These are phyloP conservation scores for Podila verticillata DNA, from an alignment of 192 early-diverging fungal genomes.

Conservation along the genomic window DNA sequence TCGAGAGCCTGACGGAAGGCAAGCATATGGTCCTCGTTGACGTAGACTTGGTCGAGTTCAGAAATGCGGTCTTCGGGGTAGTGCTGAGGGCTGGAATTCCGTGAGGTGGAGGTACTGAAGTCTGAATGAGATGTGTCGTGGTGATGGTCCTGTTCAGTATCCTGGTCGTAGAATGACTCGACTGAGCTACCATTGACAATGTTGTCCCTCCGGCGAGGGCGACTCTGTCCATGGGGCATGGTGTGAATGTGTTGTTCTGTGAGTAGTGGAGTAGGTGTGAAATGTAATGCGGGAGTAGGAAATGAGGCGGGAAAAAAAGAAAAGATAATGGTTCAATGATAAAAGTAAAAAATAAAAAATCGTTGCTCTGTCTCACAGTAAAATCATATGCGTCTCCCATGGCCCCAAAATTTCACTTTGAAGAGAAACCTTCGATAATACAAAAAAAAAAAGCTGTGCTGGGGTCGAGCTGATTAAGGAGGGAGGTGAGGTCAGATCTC, in stretches of 20 bases:
- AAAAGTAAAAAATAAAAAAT: too few species aligned
- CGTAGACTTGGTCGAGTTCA: conserved; percentile 54
- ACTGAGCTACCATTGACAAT: not conserved
- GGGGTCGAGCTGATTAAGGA: too few species aligned
- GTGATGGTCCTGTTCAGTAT: conserved; percentile 4
- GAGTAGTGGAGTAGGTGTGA: too few species aligned
- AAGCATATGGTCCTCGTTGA: conserved; percentile 59
- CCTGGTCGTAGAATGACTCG: not conserved
- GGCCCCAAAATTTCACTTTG: too few species aligned
- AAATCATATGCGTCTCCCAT: too few species aligned
- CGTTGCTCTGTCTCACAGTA: too few species aligned
- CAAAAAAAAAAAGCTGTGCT: too few species aligned
- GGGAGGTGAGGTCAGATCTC: too few species aligned
- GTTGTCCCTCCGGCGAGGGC: not conserved
- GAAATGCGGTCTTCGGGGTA: conserved; percentile 6
- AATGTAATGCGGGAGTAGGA: too few species aligned
- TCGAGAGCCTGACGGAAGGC: conserved; percentile 57
- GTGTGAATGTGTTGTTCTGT: not conserved
- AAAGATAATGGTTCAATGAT: too few species aligned
- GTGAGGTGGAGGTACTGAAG: conserved; percentile 28
- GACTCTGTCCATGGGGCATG: conserved; percentile 1
- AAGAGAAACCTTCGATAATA: too few species aligned
- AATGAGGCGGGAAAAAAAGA: too few species aligned
- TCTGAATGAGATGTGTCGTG: conserved; percentile 33
- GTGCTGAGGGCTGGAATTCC: conserved; percentile 25